Conservation (phyloP, 2,329 filamentous ascomycete species). For the Colletotrichum nymphaeae region DNA sequence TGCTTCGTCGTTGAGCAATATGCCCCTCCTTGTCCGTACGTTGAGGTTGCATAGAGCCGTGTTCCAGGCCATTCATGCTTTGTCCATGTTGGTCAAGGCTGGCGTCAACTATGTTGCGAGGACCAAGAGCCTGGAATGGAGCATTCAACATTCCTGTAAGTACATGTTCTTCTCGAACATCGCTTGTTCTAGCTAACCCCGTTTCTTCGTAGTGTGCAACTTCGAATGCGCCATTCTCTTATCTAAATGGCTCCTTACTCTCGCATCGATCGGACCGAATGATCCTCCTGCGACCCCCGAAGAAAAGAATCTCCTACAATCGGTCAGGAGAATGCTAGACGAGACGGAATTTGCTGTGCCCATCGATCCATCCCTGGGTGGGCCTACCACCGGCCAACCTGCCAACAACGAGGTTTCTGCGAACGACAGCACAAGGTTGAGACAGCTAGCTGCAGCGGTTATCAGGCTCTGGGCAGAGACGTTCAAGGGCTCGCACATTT, state of each 20-base stretch:
- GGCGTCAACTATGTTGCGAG: constrained; percentile 72
- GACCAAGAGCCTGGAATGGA: constrained; percentile 71
- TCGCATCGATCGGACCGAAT: constrained; percentile 61
- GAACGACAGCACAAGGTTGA: constrained; percentile 62
- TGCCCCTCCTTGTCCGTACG: constrained; percentile 68
- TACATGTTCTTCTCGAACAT: constrained; percentile 31
- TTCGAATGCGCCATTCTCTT: constrained; percentile 71
- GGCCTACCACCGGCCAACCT: constrained; percentile 49
- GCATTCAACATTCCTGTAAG: constrained; percentile 71
- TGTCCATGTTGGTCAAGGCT: constrained; percentile 74
- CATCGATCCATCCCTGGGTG: constrained; percentile 65
- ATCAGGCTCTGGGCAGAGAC: constrained; percentile 71
- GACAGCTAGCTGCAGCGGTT: constrained; percentile 68
- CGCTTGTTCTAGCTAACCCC: constrained; percentile 35
- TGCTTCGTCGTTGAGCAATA: constrained; percentile 68
- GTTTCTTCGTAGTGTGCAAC: constrained; percentile 61
- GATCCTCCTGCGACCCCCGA: constrained; percentile 63
- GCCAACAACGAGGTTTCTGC: constrained; percentile 54
- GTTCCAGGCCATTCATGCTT: constrained; percentile 74
- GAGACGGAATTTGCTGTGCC: constrained; percentile 73
- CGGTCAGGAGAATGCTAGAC: constrained; percentile 68
- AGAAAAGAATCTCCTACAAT: constrained; percentile 66
- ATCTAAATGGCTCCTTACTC: constrained; percentile 70
- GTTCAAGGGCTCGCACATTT: constrained; percentile 71
- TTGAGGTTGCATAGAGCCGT: constrained; percentile 72